phyloP scores from a whole-genome alignment of 495 filamentous ascomycete genomes.

The Neurospora discreta region DNA sequence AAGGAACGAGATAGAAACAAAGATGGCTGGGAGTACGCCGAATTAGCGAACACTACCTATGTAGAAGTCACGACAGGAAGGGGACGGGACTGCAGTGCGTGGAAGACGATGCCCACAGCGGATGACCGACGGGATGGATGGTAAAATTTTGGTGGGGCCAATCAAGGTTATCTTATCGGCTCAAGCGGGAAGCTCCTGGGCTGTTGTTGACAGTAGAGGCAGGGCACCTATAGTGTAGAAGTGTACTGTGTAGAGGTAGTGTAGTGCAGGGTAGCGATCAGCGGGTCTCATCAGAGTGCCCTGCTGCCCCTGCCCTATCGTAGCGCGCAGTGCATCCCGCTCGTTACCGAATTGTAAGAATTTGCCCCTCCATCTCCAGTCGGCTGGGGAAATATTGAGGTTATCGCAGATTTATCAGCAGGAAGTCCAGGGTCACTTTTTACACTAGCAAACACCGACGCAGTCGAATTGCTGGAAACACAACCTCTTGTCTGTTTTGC shows the following conservation, averaged over 20 bases:
- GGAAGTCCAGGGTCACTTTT: neutral
- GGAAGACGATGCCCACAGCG: neutral
- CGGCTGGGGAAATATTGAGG: neutral
- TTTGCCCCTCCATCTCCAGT: conserved; percentile 29
- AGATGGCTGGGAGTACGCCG: neutral
- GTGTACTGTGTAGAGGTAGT: no score
- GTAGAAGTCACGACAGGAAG: no score
- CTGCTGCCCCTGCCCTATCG: conserved; percentile 1
- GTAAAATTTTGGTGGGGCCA: conserved; percentile 38
- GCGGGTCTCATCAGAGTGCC: conserved; percentile 2
- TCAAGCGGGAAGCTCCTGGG: neutral
- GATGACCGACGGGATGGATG: neutral
- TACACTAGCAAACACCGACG: neutral
- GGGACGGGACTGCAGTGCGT: no score
- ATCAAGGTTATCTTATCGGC: conserved; percentile 21
- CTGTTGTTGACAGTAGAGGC: neutral
- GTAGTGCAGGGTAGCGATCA: neutral
- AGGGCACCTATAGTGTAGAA: no score
- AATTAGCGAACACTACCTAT: no score
- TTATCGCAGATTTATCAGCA: neutral
- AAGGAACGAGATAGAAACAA: neutral
- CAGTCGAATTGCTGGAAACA: neutral
- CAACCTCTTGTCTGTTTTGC: neutral
- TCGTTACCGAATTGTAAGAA: conserved; percentile 1
- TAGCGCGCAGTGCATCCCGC: conserved; percentile 12